phyloP scores from a whole-genome alignment of 2,329 filamentous ascomycete species.

The Sporothrix mexicana region DNA sequence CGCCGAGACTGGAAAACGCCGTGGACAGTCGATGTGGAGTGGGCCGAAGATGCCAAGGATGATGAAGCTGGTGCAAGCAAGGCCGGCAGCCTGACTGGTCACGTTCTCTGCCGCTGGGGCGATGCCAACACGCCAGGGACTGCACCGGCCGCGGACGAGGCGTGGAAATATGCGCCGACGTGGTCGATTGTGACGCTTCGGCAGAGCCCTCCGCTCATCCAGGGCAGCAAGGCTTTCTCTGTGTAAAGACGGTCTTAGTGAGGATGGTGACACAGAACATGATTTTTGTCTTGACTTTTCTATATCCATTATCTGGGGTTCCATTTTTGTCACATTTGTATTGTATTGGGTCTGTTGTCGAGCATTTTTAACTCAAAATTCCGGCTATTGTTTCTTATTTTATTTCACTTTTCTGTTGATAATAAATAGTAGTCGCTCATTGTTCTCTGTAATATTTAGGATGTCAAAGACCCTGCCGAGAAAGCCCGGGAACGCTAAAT shows the following conservation, averaged over 20 bases:
- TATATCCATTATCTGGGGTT: background rate
- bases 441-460: background rate
- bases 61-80: slow-evolving; percentile 36
- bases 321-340: background rate
- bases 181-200: slow-evolving; percentile 80
- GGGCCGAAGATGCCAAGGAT: slow-evolving; percentile 50
- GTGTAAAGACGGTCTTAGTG: slow-evolving; percentile 44
- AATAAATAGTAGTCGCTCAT: background rate
- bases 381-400: background rate
- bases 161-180: slow-evolving; percentile 73
- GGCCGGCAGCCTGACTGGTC: slow-evolving; percentile 59
- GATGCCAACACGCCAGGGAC: slow-evolving; percentile 74
- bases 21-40: slow-evolving; percentile 78
- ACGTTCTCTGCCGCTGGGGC: slow-evolving; percentile 82
- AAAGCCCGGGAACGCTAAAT: slow-evolving; percentile 21
- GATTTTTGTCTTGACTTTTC: background rate
- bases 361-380: background rate
- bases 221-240: slow-evolving; percentile 74
- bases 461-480: background rate
- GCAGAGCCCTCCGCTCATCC: slow-evolving; percentile 76
- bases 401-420: background rate
- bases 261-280: background rate
- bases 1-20: slow-evolving; percentile 76
- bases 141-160: slow-evolving; percentile 85
- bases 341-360: background rate